Conservation (phyloP, 2,329 filamentous ascomycete genomes). For the Leptographium procerum region DNA sequence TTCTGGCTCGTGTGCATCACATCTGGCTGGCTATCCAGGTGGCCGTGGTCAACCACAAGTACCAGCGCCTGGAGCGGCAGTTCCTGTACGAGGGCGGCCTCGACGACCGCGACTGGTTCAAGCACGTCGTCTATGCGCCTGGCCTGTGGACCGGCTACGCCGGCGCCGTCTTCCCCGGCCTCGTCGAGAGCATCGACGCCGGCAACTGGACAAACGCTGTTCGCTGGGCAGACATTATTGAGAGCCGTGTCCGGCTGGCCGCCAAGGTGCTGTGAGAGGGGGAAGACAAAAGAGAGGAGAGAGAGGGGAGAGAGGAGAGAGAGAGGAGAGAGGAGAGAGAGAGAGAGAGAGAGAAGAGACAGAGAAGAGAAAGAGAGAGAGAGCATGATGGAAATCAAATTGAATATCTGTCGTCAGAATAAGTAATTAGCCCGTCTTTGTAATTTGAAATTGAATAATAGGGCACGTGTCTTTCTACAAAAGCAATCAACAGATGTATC, state of each 20-base stretch:
- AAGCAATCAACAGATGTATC: background rate
- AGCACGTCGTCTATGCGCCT: conserved; percentile 48
- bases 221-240: conserved; percentile 49
- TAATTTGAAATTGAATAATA: too few relatives aligned
- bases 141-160: conserved; percentile 82
- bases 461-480: too few relatives aligned
- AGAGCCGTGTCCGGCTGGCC: conserved; percentile 36
- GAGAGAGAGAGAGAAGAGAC: too few relatives aligned
- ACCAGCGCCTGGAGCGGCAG: conserved; percentile 71
- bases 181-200: conserved; percentile 50
- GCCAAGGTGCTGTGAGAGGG: conserved; percentile 23
- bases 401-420: too few relatives aligned
- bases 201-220: conserved; percentile 46
- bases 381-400: too few relatives aligned
- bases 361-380: too few relatives aligned
- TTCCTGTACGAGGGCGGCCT: conserved; percentile 69
- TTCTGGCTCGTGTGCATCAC: conserved; percentile 41
- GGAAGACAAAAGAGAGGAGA: too few relatives aligned
- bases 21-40: conserved; percentile 8
- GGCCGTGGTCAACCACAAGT: conserved; percentile 58
- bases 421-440: too few relatives aligned
- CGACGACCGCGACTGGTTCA: conserved; percentile 78
- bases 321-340: too few relatives aligned
- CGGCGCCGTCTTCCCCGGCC: conserved; percentile 56
- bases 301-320: too few relatives aligned